Evolutionary conservation across 2,329 filamentous ascomycete genomes (phyloP), one percentile per base, ranked within the genome.

Genomic region (Colletotrichum spaethianum): DNA sequence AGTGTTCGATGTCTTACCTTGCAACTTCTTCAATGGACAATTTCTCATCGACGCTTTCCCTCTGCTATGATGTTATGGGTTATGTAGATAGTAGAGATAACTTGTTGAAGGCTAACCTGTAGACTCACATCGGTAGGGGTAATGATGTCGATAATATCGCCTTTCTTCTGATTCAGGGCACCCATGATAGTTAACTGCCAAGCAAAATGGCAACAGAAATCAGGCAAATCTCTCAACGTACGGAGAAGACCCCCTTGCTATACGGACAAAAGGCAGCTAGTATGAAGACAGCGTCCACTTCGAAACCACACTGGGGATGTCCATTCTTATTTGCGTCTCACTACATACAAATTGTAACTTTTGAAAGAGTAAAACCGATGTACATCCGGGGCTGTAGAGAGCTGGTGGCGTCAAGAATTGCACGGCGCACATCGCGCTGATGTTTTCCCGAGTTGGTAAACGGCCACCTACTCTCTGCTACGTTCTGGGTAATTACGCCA

Each of bases 11-110:
- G 9, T 11, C 50, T n/a, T 23, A 67, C 63, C 48, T 70, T 14
- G 67, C 63, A 9, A 70, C 56, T 14, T 67, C 63, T 14, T 67
- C 67, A 3, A 70, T 50, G 1, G 67, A 67, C n/a, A 62, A 50
- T 31, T 70, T 67, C 38, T 56, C 67, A 18, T 67, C 63, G 33
- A 70, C 56, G 33, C 48, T 62, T 1, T 62, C 63, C 2, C 33
- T 53, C 67, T 70, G 1, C 12, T 4, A 0, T 18, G 1, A 5
- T 2, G 2, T 70, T 14, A 60, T n/a, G n/a, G 36, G 2, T 20
- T 38, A 5, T 23, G 0, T 18, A 1, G 46, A 14, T 6, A 4
- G 3, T 18, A 1, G 11, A 16, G 1, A 4, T 14, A 26, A 1
- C 16, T 7, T 14, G 9, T 7, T 4, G 2, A 23, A 23, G 14